Base-by-base conservation (phyloP, 371 early-diverging fungal genomes). In the Syncephalastrum monosporum region DNA sequence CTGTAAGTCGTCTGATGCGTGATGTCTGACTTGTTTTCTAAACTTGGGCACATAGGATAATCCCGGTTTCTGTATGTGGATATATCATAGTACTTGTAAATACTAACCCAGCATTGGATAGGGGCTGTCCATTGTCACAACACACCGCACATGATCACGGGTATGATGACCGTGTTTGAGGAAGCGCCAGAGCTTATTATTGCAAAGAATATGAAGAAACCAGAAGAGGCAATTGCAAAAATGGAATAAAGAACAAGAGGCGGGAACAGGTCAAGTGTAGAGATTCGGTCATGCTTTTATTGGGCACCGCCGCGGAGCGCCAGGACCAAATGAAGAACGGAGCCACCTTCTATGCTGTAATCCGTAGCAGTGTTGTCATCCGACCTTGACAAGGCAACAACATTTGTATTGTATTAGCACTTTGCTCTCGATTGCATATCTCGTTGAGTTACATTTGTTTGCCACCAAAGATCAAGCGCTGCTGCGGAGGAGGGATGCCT, bases 401-500 rank as follows among this genome's bases (percentile, higher is more conserved):
- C 41, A n/a, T 42, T 16, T 15, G 17, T 16, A 47, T 16, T 15
- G 17, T 13, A 47, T n/a, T 45, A 50, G 19, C 6, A 10, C 38
- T 42, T n/a, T 27, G 27, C 38, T 24, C 10, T 23, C 6, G 38
- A 12, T 33, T 5, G 38, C 10, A 33, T 33, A 10, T 33, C 10
- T 2, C 5, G 5, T 10, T 33, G 23, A 50, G 75, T 77, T 80
- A 86, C 92, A 96, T 89, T 79, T 96, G 97, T 81, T 94, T 95
- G 55, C 97, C 97, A 60, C 92, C 87, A 63, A 89, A 95, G 73
- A 97, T 97, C 53, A 98, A 74, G 73, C 98, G 85, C 68, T 98
- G 97, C 67, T 98, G 97, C 23, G 87, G 85, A 17, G 97, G 97
- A 10, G 97, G 97, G 57, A 97, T 98, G 52, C 97, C 97, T 72